phyloP scores from a whole-genome alignment of 352 stramenopile genomes.

The Thalassiosira ordinaria region DNA sequence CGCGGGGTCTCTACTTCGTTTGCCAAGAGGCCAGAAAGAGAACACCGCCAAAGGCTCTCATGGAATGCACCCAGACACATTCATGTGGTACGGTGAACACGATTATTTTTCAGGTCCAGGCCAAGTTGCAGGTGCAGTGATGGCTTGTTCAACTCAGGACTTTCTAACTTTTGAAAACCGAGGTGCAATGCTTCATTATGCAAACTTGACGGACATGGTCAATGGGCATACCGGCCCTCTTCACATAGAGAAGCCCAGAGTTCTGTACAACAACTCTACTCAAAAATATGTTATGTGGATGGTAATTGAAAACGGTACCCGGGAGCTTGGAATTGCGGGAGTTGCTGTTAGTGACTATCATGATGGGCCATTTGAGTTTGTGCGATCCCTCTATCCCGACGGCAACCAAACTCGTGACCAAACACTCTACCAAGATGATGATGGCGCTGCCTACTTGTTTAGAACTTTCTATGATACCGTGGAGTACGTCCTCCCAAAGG shows the following conservation, averaged over 20 bases:
- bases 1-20: conserved; percentile 66
- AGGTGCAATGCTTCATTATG: conserved; percentile 93
- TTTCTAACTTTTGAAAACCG: conserved; percentile 93
- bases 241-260: conserved; percentile 89
- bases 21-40: conserved; percentile 30
- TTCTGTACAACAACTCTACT: conserved; percentile 90
- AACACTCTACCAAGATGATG: conserved; percentile 85
- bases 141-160: conserved; percentile 92
- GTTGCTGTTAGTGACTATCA: conserved; percentile 90
- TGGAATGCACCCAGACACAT: conserved; percentile 51
- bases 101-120: conserved; percentile 51
- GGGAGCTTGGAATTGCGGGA: conserved; percentile 90
- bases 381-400: conserved; percentile 92
- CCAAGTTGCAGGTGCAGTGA: conserved; percentile 85
- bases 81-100: conserved; percentile 87
- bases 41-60: conserved; percentile 14
- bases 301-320: conserved; percentile 90
- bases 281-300: conserved; percentile 96
- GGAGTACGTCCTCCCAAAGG: conserved; percentile 93
- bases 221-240: conserved; percentile 65
- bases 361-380: conserved; percentile 92
- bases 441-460: conserved; percentile 88
- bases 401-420: conserved; percentile 96
- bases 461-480: conserved; percentile 95
- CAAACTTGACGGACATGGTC: conserved; percentile 92